These are phyloP conservation scores for Prunus armeniaca DNA, from an alignment of 306 rosid genomes.

Conservation along the genomic window DNA sequence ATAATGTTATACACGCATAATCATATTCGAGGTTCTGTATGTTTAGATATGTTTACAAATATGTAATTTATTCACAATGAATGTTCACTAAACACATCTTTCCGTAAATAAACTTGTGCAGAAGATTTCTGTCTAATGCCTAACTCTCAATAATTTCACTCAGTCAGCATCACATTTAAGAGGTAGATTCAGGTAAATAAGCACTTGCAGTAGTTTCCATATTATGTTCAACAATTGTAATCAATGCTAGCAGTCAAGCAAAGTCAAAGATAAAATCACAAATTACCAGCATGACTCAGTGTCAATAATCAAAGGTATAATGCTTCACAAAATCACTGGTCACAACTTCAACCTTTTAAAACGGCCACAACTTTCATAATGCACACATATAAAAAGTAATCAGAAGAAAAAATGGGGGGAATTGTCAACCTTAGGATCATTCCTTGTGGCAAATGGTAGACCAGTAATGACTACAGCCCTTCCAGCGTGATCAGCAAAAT, in stretches of 20 bases:
- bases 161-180: neutral
- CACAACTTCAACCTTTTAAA: neutral
- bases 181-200: neutral
- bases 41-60: neutral
- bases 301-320: neutral
- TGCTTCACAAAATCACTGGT: neutral
- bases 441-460: conserved; percentile 77
- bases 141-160: neutral
- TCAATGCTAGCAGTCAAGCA: neutral
- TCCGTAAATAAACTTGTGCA: neutral
- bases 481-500: conserved; percentile 97
- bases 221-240: neutral
- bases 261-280: neutral
- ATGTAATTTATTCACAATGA: neutral
- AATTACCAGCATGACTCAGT: neutral
- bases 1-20: neutral
- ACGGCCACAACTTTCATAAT: conserved; percentile 9
- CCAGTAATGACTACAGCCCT: conserved; percentile 94
- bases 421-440: conserved; percentile 79
- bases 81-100: neutral
- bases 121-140: neutral
- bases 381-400: conserved; percentile 10
- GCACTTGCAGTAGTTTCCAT: neutral
- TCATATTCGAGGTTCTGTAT: neutral
- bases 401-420: conserved; percentile 1